These are phyloP conservation scores for Neurospora sp. DNA, from an alignment of 2,329 filamentous ascomycete species.

Conservation along the genomic window DNA sequence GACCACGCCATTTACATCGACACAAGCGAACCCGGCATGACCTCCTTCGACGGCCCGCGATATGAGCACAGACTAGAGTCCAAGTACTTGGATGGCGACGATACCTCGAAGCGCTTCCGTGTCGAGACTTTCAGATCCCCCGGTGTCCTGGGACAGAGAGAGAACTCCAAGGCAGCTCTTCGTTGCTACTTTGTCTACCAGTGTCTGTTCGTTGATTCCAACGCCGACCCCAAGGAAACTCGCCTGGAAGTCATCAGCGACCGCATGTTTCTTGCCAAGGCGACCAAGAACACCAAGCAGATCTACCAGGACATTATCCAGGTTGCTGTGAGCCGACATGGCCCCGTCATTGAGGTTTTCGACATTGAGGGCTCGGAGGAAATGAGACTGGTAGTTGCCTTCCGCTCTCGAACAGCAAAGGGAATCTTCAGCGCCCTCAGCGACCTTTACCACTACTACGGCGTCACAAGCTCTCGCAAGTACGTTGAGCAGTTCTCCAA, in stretches of 20 bases:
- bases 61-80: conserved; percentile 91
- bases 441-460: conserved; percentile 98
- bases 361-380: conserved; percentile 86
- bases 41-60: conserved; percentile 65
- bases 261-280: conserved; percentile 89
- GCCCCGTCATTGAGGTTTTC: conserved; percentile 95
- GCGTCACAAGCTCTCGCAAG: conserved; percentile 89
- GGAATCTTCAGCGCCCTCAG: conserved; percentile 93
- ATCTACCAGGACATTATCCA: conserved; percentile 93
- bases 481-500: conserved; percentile 99
- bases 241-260: conserved; percentile 87
- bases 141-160: conserved; percentile 59
- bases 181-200: conserved; percentile 99
- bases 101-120: conserved; percentile 66
- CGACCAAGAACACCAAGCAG: conserved; percentile 87
- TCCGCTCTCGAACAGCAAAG: conserved; percentile 83
- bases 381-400: conserved; percentile 90
- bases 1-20: conserved; percentile 99
- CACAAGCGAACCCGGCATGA: conserved; percentile 82
- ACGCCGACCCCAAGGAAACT: conserved; percentile 69
- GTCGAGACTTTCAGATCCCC: conserved; percentile 96
- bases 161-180: conserved; percentile 68
- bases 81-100: conserved; percentile 84
- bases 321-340: conserved; percentile 72
- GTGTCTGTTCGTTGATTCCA: conserved; percentile 75